Evolutionary conservation across 176 grass and related monocot genomes (phyloP), one percentile per base, ranked within the genome.

Genomic region (Melocanna baccifera): DNA sequence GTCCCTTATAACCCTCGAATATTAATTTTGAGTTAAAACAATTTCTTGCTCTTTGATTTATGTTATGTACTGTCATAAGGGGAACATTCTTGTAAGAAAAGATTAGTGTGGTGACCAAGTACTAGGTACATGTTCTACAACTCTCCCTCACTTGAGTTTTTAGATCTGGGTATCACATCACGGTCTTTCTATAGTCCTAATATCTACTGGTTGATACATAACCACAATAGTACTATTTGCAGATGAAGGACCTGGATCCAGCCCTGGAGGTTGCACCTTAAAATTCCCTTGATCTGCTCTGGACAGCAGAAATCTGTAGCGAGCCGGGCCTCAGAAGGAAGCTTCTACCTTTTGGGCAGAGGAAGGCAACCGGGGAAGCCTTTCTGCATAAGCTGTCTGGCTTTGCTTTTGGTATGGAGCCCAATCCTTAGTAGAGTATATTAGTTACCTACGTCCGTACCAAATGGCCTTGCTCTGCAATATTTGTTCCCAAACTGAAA

Each of bases 381-480:
- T 18, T 55, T 57, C 18, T 36, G 10, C 46, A 25, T 39, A 28
- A 37, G 7, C 51, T 75, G 34, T 36, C 4, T 75, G 47, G 63
- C 42, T 18, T 51, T 47, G 62, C 86, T 69, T 14, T 28, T 62
- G 79, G 53, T 15, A 75, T 67, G 69, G 68, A 81, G 25, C 39
- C 70, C 85, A 48, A 2, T 59, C 78, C 59, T 47, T 46, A 46
- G 39, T 12, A 15, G 2, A 52, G 6, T 39, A 32, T 12, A 32
- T 12, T 16, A 11, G 57, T 48, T 48, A 47, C 11, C 12, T 13
- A 62, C 28, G 2, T 28, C 7, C 22, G 4, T 41, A 66, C 84
- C 85, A 28, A 61, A 61, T 69, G 70, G 0, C 76, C 32, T 89
- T 89, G 87, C 62, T 81, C 83, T 78, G 81, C 77, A 85, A 76